phyloP scores from a whole-genome alignment of 73 alveolate species.

The Paramecium biaurelia region DNA sequence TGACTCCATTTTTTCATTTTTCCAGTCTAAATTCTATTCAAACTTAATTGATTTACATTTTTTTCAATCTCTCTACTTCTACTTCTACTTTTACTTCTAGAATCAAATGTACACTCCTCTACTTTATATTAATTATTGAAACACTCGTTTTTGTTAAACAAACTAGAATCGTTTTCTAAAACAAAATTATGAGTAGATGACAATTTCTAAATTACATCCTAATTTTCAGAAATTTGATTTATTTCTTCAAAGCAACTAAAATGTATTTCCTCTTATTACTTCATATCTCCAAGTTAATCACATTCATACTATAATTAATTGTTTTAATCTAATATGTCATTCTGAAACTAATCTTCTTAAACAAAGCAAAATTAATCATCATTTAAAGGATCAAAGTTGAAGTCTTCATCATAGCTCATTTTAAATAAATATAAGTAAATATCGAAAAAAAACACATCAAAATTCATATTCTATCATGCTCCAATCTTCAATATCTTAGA shows the following conservation, averaged over 20 bases:
- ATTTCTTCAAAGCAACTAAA: background rate
- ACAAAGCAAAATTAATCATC: background rate
- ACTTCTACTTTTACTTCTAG: constrained; percentile 9
- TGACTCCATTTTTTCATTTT: background rate
- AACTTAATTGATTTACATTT: background rate
- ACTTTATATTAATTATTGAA: background rate
- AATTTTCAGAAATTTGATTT: background rate
- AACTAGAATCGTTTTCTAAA: background rate
- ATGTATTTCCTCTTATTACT: background rate
- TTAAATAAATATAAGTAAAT: constrained; percentile 1
- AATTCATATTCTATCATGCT: background rate
- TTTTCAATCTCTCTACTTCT: background rate
- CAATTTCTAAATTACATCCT: background rate
- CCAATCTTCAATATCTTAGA: background rate
- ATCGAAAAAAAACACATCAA: background rate
- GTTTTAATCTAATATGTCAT: background rate
- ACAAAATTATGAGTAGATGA: background rate
- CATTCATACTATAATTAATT: background rate
- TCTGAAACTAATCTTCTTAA: background rate
- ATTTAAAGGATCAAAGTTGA: background rate
- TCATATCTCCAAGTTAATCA: background rate
- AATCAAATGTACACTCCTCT: background rate
- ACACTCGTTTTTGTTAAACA: background rate
- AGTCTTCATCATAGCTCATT: constrained; percentile 4
- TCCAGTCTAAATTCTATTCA: background rate